Evolutionary conservation across 2,329 filamentous ascomycete species (phyloP).

Genomic region (Arthrobotrys conoides): DNA sequence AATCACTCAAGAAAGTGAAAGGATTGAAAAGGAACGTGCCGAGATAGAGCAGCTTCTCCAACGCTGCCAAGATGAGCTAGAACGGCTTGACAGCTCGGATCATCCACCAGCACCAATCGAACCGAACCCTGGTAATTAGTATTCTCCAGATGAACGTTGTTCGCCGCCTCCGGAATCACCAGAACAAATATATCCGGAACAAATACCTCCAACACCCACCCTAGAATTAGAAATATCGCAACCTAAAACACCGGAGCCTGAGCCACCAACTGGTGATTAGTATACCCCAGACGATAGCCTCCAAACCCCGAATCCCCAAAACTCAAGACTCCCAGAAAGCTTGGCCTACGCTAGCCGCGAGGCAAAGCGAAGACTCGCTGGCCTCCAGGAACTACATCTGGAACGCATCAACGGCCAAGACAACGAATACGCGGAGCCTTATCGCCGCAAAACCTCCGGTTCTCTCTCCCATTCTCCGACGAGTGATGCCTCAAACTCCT

Average conservation of each 20-base stretch:
- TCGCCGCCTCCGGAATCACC: not conserved
- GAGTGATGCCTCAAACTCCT: too few species aligned
- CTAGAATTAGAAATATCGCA: not conserved
- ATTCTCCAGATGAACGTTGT: conserved; percentile 3
- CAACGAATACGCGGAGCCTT: not conserved
- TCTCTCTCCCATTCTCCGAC: too few species aligned
- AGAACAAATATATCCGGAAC: not conserved
- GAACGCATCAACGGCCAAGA: not conserved
- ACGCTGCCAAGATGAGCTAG: conserved; percentile 43
- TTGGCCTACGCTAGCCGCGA: not conserved
- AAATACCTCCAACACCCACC: not conserved
- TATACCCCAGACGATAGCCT: conserved; percentile 11
- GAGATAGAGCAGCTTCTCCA: conserved; percentile 42
- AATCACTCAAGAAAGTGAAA: conserved; percentile 37
- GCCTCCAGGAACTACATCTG: not conserved
- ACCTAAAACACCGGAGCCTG: not conserved
- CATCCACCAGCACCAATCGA: conserved; percentile 34
- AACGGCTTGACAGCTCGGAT: conserved; percentile 27
- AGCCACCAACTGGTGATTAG: conserved; percentile 18
- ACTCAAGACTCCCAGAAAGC: not conserved
- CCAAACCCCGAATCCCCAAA: not conserved
- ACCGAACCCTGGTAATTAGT: conserved; percentile 43
- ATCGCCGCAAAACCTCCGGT: not conserved
- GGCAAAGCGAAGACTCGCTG: not conserved
- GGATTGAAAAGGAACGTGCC: conserved; percentile 40